phyloP scores from a whole-genome alignment of 2,329 filamentous ascomycete genomes.

The Salinomyces thailandicus region DNA sequence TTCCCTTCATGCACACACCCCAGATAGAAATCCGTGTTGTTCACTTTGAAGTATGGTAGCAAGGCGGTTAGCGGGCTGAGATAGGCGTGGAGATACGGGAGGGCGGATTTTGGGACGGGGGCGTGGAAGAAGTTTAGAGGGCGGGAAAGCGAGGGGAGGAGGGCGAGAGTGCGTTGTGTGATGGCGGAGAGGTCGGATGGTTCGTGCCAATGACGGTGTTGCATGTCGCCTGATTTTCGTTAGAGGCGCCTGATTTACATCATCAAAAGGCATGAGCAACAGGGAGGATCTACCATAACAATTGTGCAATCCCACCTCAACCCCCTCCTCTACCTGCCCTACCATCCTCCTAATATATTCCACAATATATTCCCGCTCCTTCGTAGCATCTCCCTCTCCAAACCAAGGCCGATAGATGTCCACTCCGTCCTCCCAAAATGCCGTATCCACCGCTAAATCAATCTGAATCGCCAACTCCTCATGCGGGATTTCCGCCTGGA shows the following conservation, averaged over 20 bases:
- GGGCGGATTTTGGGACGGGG: constrained; percentile 32
- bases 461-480: constrained; percentile 29
- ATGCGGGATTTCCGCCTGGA: constrained; percentile 26
- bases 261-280: too few species aligned
- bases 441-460: constrained; percentile 27
- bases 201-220: neutral
- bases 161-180: constrained; percentile 7
- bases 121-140: constrained; percentile 34
- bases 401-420: constrained; percentile 27
- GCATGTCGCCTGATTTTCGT: constrained; percentile 16
- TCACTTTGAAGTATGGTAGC: neutral
- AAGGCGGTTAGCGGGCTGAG: constrained; percentile 24
- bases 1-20: constrained; percentile 18
- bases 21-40: neutral
- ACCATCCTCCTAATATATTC: constrained; percentile 25
- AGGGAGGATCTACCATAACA: constrained; percentile 32
- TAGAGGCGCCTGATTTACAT: too few species aligned
- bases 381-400: constrained; percentile 19
- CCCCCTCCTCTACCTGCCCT: constrained; percentile 24
- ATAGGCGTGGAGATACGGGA: constrained; percentile 28
- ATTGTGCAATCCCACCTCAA: constrained; percentile 37
- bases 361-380: constrained; percentile 27
- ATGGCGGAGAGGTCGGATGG: neutral
- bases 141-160: constrained; percentile 29
- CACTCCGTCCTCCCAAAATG: constrained; percentile 21